A percentile compares a stretch with the other conserved stretches of the same genome.
phyloP scores from a whole-genome alignment of 345 rosid species.

The Salix caprea region DNA sequence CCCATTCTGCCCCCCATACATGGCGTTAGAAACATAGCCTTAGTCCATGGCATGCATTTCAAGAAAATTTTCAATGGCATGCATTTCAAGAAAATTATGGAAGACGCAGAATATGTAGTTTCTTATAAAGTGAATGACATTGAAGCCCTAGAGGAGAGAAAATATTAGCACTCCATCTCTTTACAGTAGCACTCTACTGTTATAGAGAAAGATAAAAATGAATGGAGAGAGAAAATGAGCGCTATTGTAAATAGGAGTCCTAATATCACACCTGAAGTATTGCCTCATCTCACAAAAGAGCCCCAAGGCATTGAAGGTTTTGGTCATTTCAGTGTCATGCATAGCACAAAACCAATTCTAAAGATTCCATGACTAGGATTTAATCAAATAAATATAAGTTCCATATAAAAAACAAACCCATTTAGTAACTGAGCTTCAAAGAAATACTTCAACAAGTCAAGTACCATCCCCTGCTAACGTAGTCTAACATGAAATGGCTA shows the following conservation, averaged over 20 bases:
- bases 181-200: not conserved
- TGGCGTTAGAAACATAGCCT: not conserved
- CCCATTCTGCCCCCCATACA: not conserved
- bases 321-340: not conserved
- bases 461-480: not conserved
- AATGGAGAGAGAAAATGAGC: not conserved
- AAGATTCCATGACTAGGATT: not conserved
- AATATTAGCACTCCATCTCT: not conserved
- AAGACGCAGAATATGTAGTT: not conserved
- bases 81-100: not conserved
- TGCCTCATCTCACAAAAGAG: not conserved
- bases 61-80: not conserved
- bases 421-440: not conserved
- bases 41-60: not conserved
- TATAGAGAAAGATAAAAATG: not conserved
- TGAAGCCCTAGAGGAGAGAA: not conserved
- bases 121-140: not conserved
- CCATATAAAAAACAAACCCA: not conserved
- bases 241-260: not conserved
- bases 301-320: not conserved
- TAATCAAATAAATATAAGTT: too few species aligned
- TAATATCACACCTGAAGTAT: not conserved
- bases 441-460: not conserved
- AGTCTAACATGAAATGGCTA: not conserved
- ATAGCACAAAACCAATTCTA: not conserved